phyloP scores from a whole-genome alignment of 352 stramenopile species.

The Pythium insidiosum region DNA sequence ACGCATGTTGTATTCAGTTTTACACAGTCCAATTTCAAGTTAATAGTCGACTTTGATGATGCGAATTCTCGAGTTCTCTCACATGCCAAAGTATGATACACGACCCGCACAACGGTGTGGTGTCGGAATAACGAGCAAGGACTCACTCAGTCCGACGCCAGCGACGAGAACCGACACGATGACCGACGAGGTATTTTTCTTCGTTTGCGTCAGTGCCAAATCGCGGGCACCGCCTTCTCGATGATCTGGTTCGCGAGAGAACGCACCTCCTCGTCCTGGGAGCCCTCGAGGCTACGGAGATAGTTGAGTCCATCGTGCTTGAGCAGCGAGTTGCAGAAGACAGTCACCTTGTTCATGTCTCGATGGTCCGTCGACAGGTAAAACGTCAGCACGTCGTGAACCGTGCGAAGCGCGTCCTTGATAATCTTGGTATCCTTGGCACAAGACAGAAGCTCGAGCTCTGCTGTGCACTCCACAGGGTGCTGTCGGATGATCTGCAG shows the following conservation, averaged over 20 bases:
- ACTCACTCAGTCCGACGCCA: no score
- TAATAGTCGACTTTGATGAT: no score
- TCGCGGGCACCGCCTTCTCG: conserved; percentile 71
- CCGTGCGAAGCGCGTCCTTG: conserved; percentile 40
- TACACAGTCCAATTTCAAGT: no score
- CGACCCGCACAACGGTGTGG: no score
- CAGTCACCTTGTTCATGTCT: conserved; percentile 73
- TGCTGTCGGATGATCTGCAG: conserved; percentile 50
- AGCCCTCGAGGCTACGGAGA: conserved; percentile 46
- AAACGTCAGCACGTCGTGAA: conserved; percentile 65
- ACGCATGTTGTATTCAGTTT: no score
- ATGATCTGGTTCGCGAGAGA: conserved; percentile 64
- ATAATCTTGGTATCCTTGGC: conserved; percentile 9
- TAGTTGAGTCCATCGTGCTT: conserved; percentile 64
- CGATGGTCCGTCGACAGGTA: conserved; percentile 62
- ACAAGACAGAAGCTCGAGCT: conserved; percentile 39
- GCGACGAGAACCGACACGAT: no score
- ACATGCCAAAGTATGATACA: no score
- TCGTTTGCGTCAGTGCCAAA: conserved; percentile 52
- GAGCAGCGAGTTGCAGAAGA: conserved; percentile 79
- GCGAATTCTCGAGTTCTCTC: no score
- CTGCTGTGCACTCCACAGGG: conserved; percentile 44
- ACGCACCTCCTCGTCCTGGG: conserved; percentile 41
- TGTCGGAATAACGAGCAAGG: no score
- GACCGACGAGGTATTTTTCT: background rate